Evolutionary conservation across 1,284 basidiomycete genomes (phyloP).

Genomic region (Tilletiopsis washingtonensis): DNA sequence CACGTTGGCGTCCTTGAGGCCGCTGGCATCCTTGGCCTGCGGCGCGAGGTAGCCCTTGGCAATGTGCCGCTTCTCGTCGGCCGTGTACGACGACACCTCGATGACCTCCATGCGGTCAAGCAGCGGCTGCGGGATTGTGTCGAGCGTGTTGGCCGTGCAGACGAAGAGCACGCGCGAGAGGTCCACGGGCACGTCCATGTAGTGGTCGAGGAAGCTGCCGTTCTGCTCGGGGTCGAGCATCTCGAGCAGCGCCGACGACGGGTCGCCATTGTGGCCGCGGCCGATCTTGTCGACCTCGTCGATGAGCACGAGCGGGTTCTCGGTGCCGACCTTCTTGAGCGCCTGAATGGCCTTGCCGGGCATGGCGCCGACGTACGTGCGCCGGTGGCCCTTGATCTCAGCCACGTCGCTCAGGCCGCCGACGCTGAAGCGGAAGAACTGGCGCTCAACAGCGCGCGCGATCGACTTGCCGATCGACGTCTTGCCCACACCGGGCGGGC

Average conservation of each 20-base stretch:
- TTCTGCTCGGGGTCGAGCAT: conserved; percentile 99
- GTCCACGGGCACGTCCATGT: conserved; percentile 96
- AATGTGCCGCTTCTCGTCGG: conserved; percentile 90
- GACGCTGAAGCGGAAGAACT: conserved; percentile 94
- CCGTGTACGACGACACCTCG: conserved; percentile 78
- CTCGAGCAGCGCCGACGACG: conserved; percentile 84
- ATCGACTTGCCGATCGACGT: conserved; percentile 83
- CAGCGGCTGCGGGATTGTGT: conserved; percentile 91
- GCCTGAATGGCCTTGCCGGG: conserved; percentile 98
- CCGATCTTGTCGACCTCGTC: conserved; percentile 99
- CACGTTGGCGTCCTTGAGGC: conserved; percentile 54
- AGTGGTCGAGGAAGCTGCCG: conserved; percentile 88
- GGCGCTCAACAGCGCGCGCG: conserved; percentile 70
- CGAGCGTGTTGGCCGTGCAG: conserved; percentile 67
- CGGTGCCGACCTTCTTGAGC: conserved; percentile 88
- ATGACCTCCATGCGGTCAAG: conserved; percentile 87
- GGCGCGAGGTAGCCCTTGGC: conserved; percentile 86
- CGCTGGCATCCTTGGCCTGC: conserved; percentile 84
- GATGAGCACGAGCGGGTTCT: conserved; percentile 85
- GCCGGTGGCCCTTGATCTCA: conserved; percentile 95
- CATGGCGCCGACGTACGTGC: conserved; percentile 84
- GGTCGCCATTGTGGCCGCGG: conserved; percentile 88
- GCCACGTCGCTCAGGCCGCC: conserved; percentile 95
- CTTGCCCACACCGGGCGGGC: conserved; percentile 95
- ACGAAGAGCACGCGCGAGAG: conserved; percentile 93